Evolutionary conservation across 495 filamentous ascomycete species (phyloP), one percentile per base, ranked within the genome.

Genomic region (Cetradonia linearis): DNA sequence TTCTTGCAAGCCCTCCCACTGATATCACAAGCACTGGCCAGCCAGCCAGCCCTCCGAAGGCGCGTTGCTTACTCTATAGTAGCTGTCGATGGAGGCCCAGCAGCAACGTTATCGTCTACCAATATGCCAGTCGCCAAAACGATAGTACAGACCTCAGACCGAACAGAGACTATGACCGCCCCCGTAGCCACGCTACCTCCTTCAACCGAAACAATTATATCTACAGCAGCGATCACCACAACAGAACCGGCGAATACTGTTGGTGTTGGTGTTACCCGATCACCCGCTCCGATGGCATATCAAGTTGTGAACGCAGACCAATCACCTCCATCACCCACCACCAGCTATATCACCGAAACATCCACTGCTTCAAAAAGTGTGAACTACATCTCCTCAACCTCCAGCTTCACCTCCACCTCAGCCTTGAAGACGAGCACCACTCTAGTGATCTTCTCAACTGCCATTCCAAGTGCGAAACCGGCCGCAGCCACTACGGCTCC

Each of bases 381-480:
- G n/a, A 55, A 83, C 83, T 60, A 82, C 83, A 68, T 81, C 78
- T 23, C 82, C 36, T 66, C 70, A 20, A 63, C 65, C 23, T 23
- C 8, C 9, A 62, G 20, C 44, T 63, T 52, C 38, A 33, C 46
- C 18, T 34, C 58, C 9, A 49, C 44, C 13, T 46, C 42, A 46
- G 3, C 5, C 13, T 58, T 53, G 14, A 52, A 8, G 3, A 18
- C 1, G 3, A 3, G 31, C 30, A 9, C 11, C 4, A 54, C 30
- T 54, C 3, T 18, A 11, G 20, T 13, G 5, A 5, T 25, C 31
- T n/a, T 34, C 5, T 36, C 52, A 6, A 30, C 47, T 27, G 44
- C 58, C 25, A 23, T 49, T 30, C 30, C 28, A 44, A 48, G 14
- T 40, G 36, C 44, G 14, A 11, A n/a, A n/a, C n/a, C 36, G 9